Evolutionary conservation across 345 rosid genomes (phyloP), one percentile per base, ranked within the genome.

Genomic region (Barbarea vulgaris): DNA sequence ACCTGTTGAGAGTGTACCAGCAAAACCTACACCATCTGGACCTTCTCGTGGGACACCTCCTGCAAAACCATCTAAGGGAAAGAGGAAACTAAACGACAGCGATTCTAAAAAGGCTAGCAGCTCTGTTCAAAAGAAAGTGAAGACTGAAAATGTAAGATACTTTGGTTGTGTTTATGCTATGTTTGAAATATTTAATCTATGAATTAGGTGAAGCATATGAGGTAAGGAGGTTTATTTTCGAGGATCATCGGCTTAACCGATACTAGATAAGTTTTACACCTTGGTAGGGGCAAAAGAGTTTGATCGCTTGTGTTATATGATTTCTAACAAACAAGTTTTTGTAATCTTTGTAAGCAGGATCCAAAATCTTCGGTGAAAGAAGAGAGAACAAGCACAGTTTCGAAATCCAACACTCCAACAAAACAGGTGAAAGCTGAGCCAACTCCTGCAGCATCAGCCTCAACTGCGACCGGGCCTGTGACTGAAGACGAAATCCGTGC

Each of bases 401-500:
- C 86, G 0, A 93, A 83, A 84, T 77, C 87, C 67, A 80, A 75
- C 42, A 52, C 48, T 11, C 34, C 86, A 28, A 27, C 87, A 33
- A 90, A 87, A 81, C 64, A 64, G 0, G 77, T 65, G 69, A 78
- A 78, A 72, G 64, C 70, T 21, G 87, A 68, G 57, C 78, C 59
- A 31, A 4, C 88, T 66, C 54, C 80, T 28, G 46, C 85, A 12
- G 73, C 82, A 0, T 56, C 92, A 27, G 24, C 88, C 17, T 62
- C 87, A 50, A 47, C 83, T 27, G 77, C 77, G 0, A 77, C 91
- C 2, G 96, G 89, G 15, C 91, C 93, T 33, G 97, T 92, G 76
- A 86, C 96, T 33, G 97, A 92, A 83, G 96, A 90, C 11, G 97
- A 92, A 83, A 89, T 95, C 56, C 87, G 91, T 52, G 89, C 93